phyloP scores from a whole-genome alignment of 1,284 basidiomycete genomes.

The Mycosarcoma mackinlayi region DNA sequence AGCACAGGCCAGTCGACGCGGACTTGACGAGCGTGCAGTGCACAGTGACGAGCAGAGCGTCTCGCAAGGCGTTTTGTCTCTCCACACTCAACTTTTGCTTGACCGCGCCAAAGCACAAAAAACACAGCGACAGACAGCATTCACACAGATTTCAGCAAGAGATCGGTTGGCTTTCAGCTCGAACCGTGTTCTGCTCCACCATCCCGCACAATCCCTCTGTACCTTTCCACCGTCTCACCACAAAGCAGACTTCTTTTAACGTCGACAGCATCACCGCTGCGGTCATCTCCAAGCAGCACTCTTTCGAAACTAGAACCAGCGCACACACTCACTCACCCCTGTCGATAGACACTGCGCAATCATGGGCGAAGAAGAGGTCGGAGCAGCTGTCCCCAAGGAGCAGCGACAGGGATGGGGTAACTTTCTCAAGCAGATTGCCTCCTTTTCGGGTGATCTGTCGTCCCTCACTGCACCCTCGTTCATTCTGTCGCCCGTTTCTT shows the following conservation, averaged over 20 bases:
- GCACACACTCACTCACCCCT: neutral
- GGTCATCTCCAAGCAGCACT: neutral
- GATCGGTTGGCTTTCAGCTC: neutral
- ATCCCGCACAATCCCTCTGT: too few species aligned
- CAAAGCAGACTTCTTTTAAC: neutral
- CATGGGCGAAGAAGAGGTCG: constrained; percentile 57
- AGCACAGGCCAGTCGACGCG: constrained; percentile 3
- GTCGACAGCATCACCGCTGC: neutral
- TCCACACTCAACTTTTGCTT: too few species aligned
- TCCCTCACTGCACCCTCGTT: constrained; percentile 87
- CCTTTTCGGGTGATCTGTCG: constrained; percentile 81
- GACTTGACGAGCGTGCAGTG: neutral
- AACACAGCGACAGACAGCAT: too few species aligned
- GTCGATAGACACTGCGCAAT: neutral
- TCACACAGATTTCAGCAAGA: too few species aligned
- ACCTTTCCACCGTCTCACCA: neutral
- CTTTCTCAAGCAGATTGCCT: constrained; percentile 66
- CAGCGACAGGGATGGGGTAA: constrained; percentile 63
- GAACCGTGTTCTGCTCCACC: neutral
- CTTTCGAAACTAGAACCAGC: neutral
- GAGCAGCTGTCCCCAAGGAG: constrained; percentile 54
- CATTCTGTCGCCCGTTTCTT: constrained; percentile 70
- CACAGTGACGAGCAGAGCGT: neutral
- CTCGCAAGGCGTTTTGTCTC: neutral
- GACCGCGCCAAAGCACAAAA: neutral